These are phyloP conservation scores for Ophidiomyces ophidiicola DNA, from an alignment of 2,329 filamentous ascomycete species.

Conservation along the genomic window DNA sequence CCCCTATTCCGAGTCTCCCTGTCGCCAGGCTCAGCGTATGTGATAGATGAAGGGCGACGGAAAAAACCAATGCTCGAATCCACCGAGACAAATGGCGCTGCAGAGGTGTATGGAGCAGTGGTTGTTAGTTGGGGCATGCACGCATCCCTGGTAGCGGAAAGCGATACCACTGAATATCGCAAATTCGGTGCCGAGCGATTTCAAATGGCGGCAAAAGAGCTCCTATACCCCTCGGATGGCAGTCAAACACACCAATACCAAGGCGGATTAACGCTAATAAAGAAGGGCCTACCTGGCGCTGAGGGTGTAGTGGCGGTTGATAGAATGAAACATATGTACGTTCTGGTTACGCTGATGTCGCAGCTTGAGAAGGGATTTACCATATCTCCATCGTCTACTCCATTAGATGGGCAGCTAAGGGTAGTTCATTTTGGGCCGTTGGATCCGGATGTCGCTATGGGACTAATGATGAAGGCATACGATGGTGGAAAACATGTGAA, in stretches of 20 bases:
- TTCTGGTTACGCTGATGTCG: conserved; percentile 63
- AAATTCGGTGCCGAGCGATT: conserved; percentile 67
- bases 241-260: conserved; percentile 44
- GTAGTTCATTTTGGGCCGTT: conserved; percentile 64
- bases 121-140: conserved; percentile 88
- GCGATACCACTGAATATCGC: conserved; percentile 71
- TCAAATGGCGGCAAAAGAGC: conserved; percentile 66
- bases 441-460: conserved; percentile 55
- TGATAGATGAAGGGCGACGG: conserved; percentile 38
- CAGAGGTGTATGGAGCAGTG: conserved; percentile 55
- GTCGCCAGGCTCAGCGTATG: conserved; percentile 42
- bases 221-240: conserved; percentile 50
- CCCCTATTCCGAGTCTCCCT: conserved; percentile 54
- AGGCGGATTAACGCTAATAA: conserved; percentile 40
- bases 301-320: conserved; percentile 20
- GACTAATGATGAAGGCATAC: conserved; percentile 57
- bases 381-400: conserved; percentile 61
- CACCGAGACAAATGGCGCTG: conserved; percentile 20
- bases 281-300: conserved; percentile 15
- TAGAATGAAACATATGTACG: conserved; percentile 55
- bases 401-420: conserved; percentile 57
- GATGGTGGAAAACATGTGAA: conserved; percentile 44
- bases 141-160: conserved; percentile 77
- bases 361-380: conserved; percentile 70
- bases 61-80: conserved; percentile 18